Conservation (phyloP, 1,284 basidiomycete genomes). For the Tremellales sp. region DNA sequence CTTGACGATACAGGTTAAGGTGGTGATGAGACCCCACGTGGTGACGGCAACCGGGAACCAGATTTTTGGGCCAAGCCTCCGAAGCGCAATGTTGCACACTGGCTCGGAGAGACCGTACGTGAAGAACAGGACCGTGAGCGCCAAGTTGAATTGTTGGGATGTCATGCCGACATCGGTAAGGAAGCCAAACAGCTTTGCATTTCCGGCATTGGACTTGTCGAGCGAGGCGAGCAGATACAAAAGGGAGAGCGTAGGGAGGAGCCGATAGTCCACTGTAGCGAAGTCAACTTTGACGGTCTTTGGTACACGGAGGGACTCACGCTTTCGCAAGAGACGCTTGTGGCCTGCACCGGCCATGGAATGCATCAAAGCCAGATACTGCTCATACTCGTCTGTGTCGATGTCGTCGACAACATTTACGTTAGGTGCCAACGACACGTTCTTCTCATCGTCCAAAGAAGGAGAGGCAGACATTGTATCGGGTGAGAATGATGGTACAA, state of each 20-base stretch:
- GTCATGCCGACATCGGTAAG: slow-evolving; percentile 13
- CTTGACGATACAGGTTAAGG: slow-evolving; percentile 19
- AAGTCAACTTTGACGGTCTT: too few relatives aligned
- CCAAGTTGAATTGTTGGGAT: slow-evolving; percentile 25
- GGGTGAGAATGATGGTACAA: too few relatives aligned
- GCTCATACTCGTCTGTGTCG: slow-evolving; percentile 1
- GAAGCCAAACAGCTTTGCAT: slow-evolving; percentile 23
- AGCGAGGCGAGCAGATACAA: slow-evolving; percentile 19
- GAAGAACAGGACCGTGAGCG: slow-evolving; percentile 27
- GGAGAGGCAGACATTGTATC: neutral
- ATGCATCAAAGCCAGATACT: neutral
- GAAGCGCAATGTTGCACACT: slow-evolving; percentile 19
- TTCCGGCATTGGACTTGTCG: slow-evolving; percentile 20
- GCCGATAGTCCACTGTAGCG: slow-evolving; percentile 3
- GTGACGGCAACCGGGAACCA: slow-evolving; percentile 14
- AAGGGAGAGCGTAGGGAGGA: slow-evolving; percentile 1
- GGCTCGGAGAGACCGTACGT: slow-evolving; percentile 24
- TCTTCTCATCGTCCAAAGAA: neutral
- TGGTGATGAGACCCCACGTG: slow-evolving; percentile 17
- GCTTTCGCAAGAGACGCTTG: neutral
- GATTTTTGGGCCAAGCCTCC: slow-evolving; percentile 21
- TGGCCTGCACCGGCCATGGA: neutral
- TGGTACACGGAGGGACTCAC: too few relatives aligned
- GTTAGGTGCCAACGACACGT: too few relatives aligned
- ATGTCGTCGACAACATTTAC: neutral